Conservation (phyloP, 2,329 filamentous ascomycete species). For the Xylariaceae sp. region DNA sequence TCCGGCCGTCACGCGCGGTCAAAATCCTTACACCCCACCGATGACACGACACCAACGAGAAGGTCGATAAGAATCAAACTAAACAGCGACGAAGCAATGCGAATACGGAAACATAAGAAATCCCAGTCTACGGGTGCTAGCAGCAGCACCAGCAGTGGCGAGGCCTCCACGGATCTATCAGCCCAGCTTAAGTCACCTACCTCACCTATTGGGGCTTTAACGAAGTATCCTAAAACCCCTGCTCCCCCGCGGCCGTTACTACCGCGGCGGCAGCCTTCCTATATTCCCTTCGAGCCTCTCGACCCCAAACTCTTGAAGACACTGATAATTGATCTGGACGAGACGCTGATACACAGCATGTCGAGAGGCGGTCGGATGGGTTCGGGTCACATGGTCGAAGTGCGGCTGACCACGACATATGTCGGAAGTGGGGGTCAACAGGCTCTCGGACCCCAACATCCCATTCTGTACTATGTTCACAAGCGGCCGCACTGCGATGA, state of each 20-base stretch:
- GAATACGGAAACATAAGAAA: constrained; percentile 73
- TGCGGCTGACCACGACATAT: constrained; percentile 76
- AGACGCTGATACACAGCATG: constrained; percentile 97
- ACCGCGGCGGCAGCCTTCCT: constrained; percentile 86
- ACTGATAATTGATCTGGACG: constrained; percentile 90
- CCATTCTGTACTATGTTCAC: constrained; percentile 98
- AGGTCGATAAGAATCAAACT: constrained; percentile 91
- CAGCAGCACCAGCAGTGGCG: constrained; percentile 42
- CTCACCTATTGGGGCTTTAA: constrained; percentile 76
- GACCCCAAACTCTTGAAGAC: constrained; percentile 77
- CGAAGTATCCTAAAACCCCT: constrained; percentile 87
- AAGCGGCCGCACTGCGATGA: constrained; percentile 97
- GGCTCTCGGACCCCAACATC: constrained; percentile 81
- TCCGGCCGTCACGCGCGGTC: constrained; percentile 61
- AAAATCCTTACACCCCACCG: constrained; percentile 59
- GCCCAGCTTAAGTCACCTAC: constrained; percentile 92
- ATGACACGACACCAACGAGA: constrained; percentile 69
- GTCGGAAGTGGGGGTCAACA: constrained; percentile 69
- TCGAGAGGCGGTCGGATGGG: constrained; percentile 95
- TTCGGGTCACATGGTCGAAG: constrained; percentile 98
- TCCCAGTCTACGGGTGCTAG: constrained; percentile 54
- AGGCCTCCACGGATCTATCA: constrained; percentile 58
- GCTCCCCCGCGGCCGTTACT: constrained; percentile 88
- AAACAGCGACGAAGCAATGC: constrained; percentile 72
- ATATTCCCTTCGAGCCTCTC: constrained; percentile 65